Percentiles rank a stretch among this genome's conserved stretches.
Conservation (phyloP, 2,329 filamentous ascomycete genomes). For the Pseudopithomyces maydicus region DNA sequence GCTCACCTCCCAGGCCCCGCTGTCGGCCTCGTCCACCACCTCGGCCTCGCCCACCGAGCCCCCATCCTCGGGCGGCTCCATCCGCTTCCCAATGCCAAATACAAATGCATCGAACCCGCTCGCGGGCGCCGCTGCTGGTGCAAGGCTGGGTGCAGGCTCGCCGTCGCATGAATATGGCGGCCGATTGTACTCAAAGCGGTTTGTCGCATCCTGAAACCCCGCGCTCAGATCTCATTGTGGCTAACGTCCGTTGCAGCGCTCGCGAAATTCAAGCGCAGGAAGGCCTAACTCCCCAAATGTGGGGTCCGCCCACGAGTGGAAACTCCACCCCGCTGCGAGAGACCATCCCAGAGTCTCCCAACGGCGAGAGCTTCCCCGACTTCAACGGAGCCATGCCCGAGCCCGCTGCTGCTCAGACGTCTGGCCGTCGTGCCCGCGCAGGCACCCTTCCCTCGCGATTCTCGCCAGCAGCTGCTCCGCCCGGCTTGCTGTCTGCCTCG, state of each 20-base stretch:
- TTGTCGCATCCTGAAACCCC: conserved; percentile 50
- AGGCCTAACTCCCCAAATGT: conserved; percentile 74
- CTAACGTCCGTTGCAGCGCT: conserved; percentile 64
- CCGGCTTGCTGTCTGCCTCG: conserved; percentile 57
- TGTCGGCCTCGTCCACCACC: conserved; percentile 79
- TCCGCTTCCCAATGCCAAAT: conserved; percentile 76
- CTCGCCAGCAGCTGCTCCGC: conserved; percentile 73
- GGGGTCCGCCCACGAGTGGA: conserved; percentile 95
- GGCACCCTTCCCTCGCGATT: conserved; percentile 97
- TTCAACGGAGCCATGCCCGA: conserved; percentile 75
- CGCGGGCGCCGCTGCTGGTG: conserved; percentile 57
- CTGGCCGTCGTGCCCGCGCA: conserved; percentile 81
- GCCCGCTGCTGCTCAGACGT: conserved; percentile 62
- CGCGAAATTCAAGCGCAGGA: conserved; percentile 97
- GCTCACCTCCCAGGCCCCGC: conserved; percentile 67
- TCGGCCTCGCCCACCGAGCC: conserved; percentile 82
- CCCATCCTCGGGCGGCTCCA: conserved; percentile 60
- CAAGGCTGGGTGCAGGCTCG: conserved; percentile 87
- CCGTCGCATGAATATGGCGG: conserved; percentile 86
- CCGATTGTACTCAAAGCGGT: conserved; percentile 92
- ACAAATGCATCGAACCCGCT: conserved; percentile 64
- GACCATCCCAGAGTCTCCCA: conserved; percentile 96
- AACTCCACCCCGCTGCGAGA: conserved; percentile 95
- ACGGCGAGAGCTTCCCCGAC: conserved; percentile 89
- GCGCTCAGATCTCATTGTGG: conserved; percentile 21